phyloP scores from a whole-genome alignment of 2,329 filamentous ascomycete species.

The Diaporthe vexans region DNA sequence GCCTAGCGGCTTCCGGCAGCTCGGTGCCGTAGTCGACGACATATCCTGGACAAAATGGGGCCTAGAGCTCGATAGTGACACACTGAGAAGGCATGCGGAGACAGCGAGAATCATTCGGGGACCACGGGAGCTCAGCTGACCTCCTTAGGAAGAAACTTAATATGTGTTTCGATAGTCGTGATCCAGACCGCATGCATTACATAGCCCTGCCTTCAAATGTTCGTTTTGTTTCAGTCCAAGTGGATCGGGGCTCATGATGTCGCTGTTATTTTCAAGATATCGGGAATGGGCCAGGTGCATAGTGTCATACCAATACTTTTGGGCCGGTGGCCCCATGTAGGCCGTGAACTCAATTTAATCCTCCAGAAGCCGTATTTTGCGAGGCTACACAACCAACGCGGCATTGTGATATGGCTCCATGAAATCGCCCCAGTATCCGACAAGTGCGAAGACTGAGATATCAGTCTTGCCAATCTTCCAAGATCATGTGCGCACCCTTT shows the following conservation, averaged over 20 bases:
- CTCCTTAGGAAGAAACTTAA: neutral
- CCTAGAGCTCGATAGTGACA: neutral
- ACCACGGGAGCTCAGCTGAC: neutral
- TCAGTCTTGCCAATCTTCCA: slow-evolving; percentile 36
- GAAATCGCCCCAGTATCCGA: neutral
- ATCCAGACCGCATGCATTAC: neutral
- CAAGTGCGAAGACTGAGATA: neutral
- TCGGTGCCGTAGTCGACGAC: neutral
- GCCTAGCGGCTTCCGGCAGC: slow-evolving; percentile 5
- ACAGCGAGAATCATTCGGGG: neutral
- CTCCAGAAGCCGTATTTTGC: no score
- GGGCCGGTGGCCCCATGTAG: no score
- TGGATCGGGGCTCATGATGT: no score
- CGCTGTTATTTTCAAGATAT: no score
- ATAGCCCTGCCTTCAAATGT: neutral
- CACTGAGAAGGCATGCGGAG: neutral
- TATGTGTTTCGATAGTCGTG: neutral
- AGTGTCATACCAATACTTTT: no score
- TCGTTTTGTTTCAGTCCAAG: no score
- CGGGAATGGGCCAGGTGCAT: no score
- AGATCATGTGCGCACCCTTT: slow-evolving; percentile 53
- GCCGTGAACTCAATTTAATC: no score
- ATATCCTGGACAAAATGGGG: neutral
- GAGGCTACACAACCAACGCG: no score
- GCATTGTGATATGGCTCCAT: neutral